phyloP scores from a whole-genome alignment of 352 stramenopile genomes.

The Saprolegnia parasitica region DNA sequence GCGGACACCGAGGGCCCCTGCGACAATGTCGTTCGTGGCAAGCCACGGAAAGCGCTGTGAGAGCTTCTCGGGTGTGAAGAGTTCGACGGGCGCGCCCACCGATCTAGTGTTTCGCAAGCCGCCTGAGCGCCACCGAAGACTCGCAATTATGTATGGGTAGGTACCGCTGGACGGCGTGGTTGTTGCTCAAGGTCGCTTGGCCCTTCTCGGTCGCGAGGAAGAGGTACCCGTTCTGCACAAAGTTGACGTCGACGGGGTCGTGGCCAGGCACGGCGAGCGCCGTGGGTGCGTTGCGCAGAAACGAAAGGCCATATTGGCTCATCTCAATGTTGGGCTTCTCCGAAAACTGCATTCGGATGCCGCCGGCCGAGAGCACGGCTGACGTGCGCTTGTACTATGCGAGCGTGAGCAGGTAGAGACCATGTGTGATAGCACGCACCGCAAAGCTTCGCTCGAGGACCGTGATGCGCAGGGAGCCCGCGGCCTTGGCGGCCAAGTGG shows the following conservation, averaged over 20 bases:
- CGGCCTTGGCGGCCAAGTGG: slow-evolving; percentile 62
- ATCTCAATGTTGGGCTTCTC: slow-evolving; percentile 68
- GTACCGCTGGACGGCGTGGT: slow-evolving; percentile 53
- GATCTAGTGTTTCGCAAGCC: not conserved
- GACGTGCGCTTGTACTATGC: slow-evolving; percentile 80
- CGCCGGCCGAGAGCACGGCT: slow-evolving; percentile 64
- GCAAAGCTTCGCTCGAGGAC: slow-evolving; percentile 66
- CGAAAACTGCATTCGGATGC: slow-evolving; percentile 82
- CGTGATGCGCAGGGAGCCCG: slow-evolving; percentile 50
- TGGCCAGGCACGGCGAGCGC: slow-evolving; percentile 49
- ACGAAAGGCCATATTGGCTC: slow-evolving; percentile 76
- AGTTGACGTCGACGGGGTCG: slow-evolving; percentile 67
- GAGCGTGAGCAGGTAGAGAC: not conserved
- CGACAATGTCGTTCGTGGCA: slow-evolving; percentile 51
- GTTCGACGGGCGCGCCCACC: slow-evolving; percentile 43
- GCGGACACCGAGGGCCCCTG: slow-evolving; percentile 57
- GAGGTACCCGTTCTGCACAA: slow-evolving; percentile 75
- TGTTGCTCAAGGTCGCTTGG: slow-evolving; percentile 45
- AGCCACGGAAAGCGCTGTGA: slow-evolving; percentile 72
- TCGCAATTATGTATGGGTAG: too few relatives aligned
- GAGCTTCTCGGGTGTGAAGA: slow-evolving; percentile 51
- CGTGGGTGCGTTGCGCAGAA: slow-evolving; percentile 46
- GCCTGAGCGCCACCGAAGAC: not conserved
- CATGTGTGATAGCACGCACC: slow-evolving; percentile 32
- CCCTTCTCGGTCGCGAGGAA: slow-evolving; percentile 72